Evolutionary conservation across 257 asterid genomes (phyloP).

Genomic region (Apocynum venetum): DNA sequence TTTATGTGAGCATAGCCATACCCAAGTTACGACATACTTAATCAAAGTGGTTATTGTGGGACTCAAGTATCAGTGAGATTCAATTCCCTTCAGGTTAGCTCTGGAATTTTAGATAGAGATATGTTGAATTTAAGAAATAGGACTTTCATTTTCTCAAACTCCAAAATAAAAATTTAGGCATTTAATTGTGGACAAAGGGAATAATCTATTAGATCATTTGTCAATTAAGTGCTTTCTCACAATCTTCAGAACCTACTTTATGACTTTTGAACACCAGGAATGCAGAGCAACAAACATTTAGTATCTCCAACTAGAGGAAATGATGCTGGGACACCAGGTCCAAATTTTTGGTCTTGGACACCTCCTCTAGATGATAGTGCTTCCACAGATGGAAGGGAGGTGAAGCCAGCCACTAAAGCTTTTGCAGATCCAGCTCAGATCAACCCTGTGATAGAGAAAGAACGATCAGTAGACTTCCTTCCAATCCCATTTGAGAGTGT

Average conservation of each 20-base stretch:
- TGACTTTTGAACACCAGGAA: constrained; percentile 39
- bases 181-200: neutral
- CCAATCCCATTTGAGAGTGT: constrained; percentile 73
- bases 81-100: neutral
- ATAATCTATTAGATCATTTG: neutral
- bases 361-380: constrained; percentile 55
- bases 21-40: neutral
- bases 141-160: neutral
- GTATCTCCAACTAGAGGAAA: constrained; percentile 33
- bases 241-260: neutral
- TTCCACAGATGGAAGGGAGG: constrained; percentile 17
- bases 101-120: too few relatives aligned
- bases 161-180: too few relatives aligned
- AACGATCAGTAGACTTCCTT: constrained; percentile 45
- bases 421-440: constrained; percentile 36
- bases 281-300: constrained; percentile 27
- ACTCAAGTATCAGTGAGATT: too few relatives aligned
- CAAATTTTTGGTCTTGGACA: constrained; percentile 90
- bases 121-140: neutral
- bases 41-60: neutral
- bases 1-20: neutral
- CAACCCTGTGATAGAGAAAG: constrained; percentile 66
- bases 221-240: neutral
- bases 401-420: constrained; percentile 35
- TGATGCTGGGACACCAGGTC: constrained; percentile 66